Evolutionary conservation across 805 yeast genomes (phyloP), one percentile per base, ranked within the genome.

Genomic region (Scheffersomyces coipomensis): DNA sequence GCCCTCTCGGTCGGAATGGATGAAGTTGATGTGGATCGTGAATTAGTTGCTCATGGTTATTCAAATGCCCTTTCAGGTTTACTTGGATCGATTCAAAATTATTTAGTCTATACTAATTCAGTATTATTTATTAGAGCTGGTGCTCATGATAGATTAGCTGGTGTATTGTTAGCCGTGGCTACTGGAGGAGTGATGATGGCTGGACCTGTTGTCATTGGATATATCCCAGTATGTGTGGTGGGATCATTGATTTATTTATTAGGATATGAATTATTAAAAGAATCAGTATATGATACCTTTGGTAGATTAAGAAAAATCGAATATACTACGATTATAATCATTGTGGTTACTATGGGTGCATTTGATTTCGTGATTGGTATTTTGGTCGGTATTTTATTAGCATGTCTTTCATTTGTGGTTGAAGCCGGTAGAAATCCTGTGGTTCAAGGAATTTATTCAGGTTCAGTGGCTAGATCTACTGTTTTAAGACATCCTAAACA

Each of bases 331-430:
- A 84, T 93, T 42, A 60, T 85, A 8, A 80, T 84, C 6, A 93
- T 93, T 49, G 95, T 95, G n/a, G 64, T 88, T 22, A 83, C 90
- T 0, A 93, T 93, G 98, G 98, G 98, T 3, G 82, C 85, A 1
- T 84, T 88, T 76, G 99, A 93, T 64, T 93, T 93, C 59, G 98
- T 93, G 8, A 76, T 81, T 48, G 99, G 99, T 42, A 88, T 93
- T 22, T 66, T 91, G 40, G 90, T 84, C 15, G 99, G 99, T 35
- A 85, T 91, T 19, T 67, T 93, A 25, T 71, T 93, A 39, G 98
- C 99, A 0, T 90, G 97, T 58, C 76, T 91, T 52, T 85, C 93
- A n/a, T 93, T 90, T 66, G 88, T 93, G n/a, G 84, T 90, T 34
- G 95, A 87, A 47, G 93, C 95, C 16, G 89, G 96, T 1, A 78